These are phyloP conservation scores for Metarhizium humberi DNA, from an alignment of 2,329 filamentous ascomycete genomes.

Conservation along the genomic window DNA sequence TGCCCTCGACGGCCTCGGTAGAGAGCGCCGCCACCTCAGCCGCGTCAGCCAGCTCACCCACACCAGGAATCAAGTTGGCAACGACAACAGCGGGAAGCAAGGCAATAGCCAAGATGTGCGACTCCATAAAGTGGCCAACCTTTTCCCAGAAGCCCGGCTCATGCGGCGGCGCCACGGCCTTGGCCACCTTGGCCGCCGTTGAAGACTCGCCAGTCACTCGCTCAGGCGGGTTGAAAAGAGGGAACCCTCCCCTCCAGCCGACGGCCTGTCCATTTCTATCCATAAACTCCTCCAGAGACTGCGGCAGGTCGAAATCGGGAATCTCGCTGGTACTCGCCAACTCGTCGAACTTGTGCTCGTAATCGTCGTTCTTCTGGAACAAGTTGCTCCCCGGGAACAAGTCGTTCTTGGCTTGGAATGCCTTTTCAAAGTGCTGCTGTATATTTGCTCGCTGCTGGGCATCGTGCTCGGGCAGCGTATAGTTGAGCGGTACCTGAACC, in stretches of 20 bases:
- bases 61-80: not conserved
- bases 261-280: not conserved
- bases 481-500: not conserved
- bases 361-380: not conserved
- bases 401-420: not conserved
- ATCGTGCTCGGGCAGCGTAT: not conserved
- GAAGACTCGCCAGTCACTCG: not conserved
- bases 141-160: not conserved
- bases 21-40: too few relatives aligned
- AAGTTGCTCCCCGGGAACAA: not conserved
- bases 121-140: not conserved
- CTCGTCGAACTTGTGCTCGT: constrained; percentile 1
- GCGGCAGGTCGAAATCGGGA: not conserved
- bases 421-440: not conserved
- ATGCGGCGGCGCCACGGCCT: not conserved
- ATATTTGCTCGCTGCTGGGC: not conserved
- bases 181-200: not conserved
- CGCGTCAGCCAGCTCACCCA: not conserved
- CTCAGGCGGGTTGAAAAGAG: not conserved
- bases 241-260: not conserved
- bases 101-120: not conserved
- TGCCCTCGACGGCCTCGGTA: too few relatives aligned
- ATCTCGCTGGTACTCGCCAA: not conserved
- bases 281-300: not conserved
- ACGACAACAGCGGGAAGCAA: not conserved